Conservation (phyloP, 805 yeast species). For the Isabelozyma pseudorhagii region DNA sequence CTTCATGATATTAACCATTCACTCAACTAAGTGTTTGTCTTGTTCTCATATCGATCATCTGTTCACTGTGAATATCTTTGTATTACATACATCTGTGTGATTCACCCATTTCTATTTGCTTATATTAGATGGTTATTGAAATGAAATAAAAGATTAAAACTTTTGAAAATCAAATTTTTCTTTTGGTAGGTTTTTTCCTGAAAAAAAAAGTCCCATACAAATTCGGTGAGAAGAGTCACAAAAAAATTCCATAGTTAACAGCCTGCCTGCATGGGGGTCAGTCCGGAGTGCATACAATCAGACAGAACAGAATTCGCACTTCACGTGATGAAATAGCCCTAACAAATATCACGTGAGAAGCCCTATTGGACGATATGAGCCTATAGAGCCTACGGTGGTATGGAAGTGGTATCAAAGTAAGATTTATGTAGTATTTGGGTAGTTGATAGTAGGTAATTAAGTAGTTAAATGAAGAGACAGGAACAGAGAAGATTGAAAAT, state of each 20-base stretch:
- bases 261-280: background rate
- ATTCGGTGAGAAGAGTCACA: background rate
- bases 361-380: background rate
- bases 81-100: constrained; percentile 91
- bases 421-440: too few relatives aligned
- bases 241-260: background rate
- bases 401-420: too few relatives aligned
- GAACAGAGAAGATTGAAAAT: too few relatives aligned
- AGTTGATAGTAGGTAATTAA: too few relatives aligned
- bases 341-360: background rate
- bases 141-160: background rate
- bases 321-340: background rate
- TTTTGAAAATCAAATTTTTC: background rate
- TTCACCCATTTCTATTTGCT: constrained; percentile 73
- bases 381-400: too few relatives aligned
- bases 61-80: background rate
- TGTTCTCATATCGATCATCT: background rate
- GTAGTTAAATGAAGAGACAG: too few relatives aligned
- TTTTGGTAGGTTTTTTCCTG: constrained; percentile 1
- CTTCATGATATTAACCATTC: background rate
- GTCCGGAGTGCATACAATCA: background rate
- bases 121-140: constrained; percentile 1
- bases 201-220: background rate
- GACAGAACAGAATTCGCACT: background rate
- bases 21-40: background rate